phyloP scores from a whole-genome alignment of 2,329 filamentous ascomycete species.

The Pestalotiopsis sp. region DNA sequence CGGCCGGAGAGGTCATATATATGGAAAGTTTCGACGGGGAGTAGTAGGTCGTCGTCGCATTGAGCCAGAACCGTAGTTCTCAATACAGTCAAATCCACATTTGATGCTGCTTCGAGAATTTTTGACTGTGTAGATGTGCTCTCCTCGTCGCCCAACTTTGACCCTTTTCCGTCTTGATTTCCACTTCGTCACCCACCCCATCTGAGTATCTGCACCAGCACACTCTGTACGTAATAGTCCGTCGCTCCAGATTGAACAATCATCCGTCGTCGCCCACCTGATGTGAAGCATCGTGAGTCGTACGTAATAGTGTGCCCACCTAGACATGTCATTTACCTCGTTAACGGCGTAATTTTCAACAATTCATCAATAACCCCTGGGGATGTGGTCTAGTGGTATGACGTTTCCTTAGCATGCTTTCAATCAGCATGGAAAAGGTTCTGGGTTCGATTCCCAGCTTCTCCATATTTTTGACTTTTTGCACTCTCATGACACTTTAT shows the following conservation, averaged over 20 bases:
- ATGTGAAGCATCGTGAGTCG: not conserved
- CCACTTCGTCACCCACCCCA: too few species aligned
- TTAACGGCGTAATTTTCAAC: not conserved
- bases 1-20: not conserved
- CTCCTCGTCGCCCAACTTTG: too few species aligned
- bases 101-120: too few species aligned
- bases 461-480: not conserved
- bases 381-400: not conserved
- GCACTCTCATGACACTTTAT: not conserved
- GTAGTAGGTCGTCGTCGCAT: not conserved
- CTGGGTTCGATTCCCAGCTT: not conserved
- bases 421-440: not conserved
- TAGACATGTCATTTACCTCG: not conserved
- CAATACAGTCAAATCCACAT: too few species aligned
- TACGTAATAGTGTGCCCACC: not conserved
- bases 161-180: too few species aligned
- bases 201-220: too few species aligned
- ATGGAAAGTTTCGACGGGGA: not conserved
- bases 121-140: too few species aligned
- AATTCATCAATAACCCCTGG: not conserved
- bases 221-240: too few species aligned
- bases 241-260: too few species aligned
- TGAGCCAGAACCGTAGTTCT: not conserved
- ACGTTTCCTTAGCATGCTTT: not conserved
- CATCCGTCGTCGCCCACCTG: too few species aligned